Evolutionary conservation across 2,329 filamentous ascomycete genomes (phyloP).

Genomic region (Hirsutella minnesotensis): DNA sequence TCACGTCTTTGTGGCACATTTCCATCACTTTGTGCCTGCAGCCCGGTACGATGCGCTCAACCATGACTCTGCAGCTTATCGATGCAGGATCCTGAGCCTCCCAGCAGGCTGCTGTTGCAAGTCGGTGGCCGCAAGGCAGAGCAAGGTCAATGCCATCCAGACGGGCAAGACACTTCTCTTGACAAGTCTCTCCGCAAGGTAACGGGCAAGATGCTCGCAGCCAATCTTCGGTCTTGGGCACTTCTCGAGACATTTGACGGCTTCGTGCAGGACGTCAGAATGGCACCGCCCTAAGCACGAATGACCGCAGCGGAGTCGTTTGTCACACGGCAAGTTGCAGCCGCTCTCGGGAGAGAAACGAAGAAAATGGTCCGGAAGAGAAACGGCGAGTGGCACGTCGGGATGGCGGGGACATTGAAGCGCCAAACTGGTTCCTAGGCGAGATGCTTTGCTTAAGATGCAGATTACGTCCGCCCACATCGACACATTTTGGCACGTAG

Average conservation of each 20-base stretch:
- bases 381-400: conserved; percentile 35
- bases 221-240: conserved; percentile 28
- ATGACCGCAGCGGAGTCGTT: conserved; percentile 36
- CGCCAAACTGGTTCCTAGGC: conserved; percentile 37
- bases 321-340: conserved; percentile 38
- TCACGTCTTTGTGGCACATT: conserved; percentile 37
- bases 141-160: conserved; percentile 17
- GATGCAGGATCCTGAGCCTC: conserved; percentile 27
- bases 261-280: conserved; percentile 32
- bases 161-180: conserved; percentile 19
- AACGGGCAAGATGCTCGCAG: conserved; percentile 32
- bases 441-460: conserved; percentile 32
- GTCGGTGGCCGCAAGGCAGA: conserved; percentile 30
- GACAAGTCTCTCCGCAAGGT: conserved; percentile 31
- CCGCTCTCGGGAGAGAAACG: conserved; percentile 49
- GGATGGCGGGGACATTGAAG: conserved; percentile 51
- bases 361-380: conserved; percentile 44
- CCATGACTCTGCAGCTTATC: conserved; percentile 35
- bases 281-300: conserved; percentile 33
- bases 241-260: conserved; percentile 30
- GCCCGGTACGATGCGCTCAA: conserved; percentile 35
- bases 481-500: conserved; percentile 40
- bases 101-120: conserved; percentile 22
- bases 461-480: conserved; percentile 54
- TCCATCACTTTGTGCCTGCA: conserved; percentile 43